A percentile compares a stretch with the other conserved stretches of the same genome.
Conservation (phyloP, 176 grass and related monocot species). For the Zoysia japonica region DNA sequence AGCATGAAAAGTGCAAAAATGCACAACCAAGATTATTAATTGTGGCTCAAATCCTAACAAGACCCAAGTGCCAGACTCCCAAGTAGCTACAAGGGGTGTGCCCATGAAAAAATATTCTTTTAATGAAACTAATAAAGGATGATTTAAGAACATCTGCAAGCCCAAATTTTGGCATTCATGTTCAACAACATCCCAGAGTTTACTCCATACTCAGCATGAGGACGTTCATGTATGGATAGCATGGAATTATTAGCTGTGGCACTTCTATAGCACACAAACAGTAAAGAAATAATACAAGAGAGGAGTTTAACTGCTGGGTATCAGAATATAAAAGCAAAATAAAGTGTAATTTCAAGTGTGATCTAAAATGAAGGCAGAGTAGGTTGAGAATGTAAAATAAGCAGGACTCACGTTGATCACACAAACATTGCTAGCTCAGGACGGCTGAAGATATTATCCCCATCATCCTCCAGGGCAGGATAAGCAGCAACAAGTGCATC, state of each 20-base stretch:
- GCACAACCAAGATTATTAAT: background rate
- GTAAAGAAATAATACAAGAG: background rate
- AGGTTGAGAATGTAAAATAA: background rate
- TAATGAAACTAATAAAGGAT: background rate
- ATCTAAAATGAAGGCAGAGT: background rate
- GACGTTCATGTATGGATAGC: background rate
- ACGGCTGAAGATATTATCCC: constrained; percentile 59
- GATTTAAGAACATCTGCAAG: background rate
- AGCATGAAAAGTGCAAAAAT: constrained; percentile 3
- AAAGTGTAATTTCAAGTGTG: background rate
- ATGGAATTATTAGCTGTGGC: background rate
- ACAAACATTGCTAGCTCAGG: constrained; percentile 84
- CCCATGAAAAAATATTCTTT: background rate
- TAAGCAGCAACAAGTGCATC: constrained; percentile 89
- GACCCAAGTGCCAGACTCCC: background rate
- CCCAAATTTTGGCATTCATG: background rate
- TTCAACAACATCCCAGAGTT: too few species aligned
- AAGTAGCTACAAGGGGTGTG: background rate
- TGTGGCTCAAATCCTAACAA: background rate
- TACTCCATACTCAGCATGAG: background rate
- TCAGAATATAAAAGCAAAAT: too few species aligned
- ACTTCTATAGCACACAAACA: background rate
- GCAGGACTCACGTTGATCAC: constrained; percentile 59
- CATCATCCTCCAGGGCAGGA: constrained; percentile 66
- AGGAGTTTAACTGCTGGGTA: too few species aligned